Base-by-base conservation (phyloP, 1,284 basidiomycete genomes). In the Leccinum angustisporum region DNA sequence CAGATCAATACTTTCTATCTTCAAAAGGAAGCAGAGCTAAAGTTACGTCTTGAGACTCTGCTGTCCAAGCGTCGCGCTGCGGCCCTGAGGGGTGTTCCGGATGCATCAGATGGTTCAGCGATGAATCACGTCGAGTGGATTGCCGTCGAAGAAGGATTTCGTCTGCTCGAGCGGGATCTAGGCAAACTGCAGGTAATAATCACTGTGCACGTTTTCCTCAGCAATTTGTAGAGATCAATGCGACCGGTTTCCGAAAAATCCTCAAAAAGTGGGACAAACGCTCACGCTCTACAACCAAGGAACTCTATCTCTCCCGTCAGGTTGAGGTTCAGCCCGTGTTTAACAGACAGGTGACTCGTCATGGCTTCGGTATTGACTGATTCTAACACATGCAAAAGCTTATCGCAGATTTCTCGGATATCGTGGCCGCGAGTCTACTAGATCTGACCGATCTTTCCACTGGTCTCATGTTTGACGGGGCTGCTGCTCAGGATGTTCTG, bases 1-100 rank as follows among this genome's bases (percentile, higher is more conserved):
- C 73, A 97, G 96, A 98, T 99, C 81, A 99, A 99, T 78, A 86
- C 90, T n/a, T 99, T 99, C 75, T 99, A 99, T 78, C 85, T 99
- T 56, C 94, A 97, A 77, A 98, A 97, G 77, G 97, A 99, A 77
- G 92, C 95, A 11, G 95, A 98, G 70, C 86, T 99, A 57, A 95
- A 94, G 73, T 78, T 97, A 65, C 86, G 95, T 56, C 87, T 99
- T 62, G 89, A 97, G 69, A 97, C 95, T 1, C 82, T 99, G 16
- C 84, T 99, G 54, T 95, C 95, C 40, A 98, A 98, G 77, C 89
- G 97, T 65, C 88, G 95, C 75, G 88, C 90, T 10, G 91, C 91
- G 11, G 90, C 88, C 25, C 80, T 85, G 79, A 82, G 89, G 65
- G 84, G 87, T 36, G 79, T 90, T 25, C 88, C 87, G 8, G 86